Conservation (phyloP, 306 rosid species). For the Corylus avellana region DNA sequence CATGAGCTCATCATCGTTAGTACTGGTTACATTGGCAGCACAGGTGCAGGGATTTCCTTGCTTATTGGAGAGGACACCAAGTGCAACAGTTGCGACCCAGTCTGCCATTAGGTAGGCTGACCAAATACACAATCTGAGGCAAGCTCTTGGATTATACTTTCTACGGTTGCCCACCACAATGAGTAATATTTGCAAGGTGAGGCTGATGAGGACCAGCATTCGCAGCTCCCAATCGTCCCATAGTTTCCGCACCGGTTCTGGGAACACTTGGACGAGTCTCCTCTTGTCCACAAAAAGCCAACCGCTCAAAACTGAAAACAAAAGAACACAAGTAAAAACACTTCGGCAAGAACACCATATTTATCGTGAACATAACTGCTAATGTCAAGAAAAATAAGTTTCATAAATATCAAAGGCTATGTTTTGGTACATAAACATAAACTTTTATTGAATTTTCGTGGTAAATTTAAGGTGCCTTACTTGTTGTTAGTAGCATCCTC, state of each 20-base stretch:
- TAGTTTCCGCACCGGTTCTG: neutral
- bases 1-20: neutral
- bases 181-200: neutral
- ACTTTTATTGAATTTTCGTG: neutral
- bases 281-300: slow-evolving; percentile 6
- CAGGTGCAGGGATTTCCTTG: neutral
- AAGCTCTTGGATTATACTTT: neutral
- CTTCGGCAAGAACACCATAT: neutral
- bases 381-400: too few species aligned
- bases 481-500: neutral
- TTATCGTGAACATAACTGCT: neutral
- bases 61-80: slow-evolving; percentile 1
- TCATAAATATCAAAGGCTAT: too few species aligned
- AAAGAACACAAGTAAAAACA: neutral
- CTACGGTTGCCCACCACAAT: neutral
- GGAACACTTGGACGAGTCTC: neutral
- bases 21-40: neutral
- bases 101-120: neutral
- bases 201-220: slow-evolving; percentile 1
- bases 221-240: slow-evolving; percentile 6
- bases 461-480: neutral
- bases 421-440: too few species aligned
- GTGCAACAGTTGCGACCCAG: slow-evolving; percentile 9
- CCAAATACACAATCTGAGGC: neutral
- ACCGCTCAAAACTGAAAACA: slow-evolving; percentile 1